phyloP scores from a whole-genome alignment of 1,139 yeast genomes.

The Yamadazyma blattariae region DNA sequence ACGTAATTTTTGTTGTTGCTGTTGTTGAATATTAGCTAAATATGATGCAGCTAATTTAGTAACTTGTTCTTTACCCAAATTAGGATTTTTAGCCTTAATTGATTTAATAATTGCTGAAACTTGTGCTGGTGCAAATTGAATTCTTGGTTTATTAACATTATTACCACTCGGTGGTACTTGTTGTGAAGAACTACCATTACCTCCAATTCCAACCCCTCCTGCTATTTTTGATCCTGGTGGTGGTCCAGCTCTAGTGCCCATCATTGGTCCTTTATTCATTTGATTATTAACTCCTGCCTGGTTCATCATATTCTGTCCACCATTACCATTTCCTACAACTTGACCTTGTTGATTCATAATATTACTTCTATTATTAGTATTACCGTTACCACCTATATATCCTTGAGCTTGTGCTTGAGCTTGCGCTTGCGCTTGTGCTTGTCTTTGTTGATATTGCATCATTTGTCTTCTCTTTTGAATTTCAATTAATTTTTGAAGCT shows the following conservation, averaged over 20 bases:
- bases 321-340: background rate
- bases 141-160: conserved; percentile 28
- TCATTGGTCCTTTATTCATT: conserved; percentile 8
- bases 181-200: conserved; percentile 9
- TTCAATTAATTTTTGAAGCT: conserved; percentile 51
- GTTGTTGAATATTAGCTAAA: conserved; percentile 56
- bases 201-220: background rate
- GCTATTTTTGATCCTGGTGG: conserved; percentile 2
- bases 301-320: conserved; percentile 1
- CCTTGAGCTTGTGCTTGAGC: background rate
- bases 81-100: conserved; percentile 68
- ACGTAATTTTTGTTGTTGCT: conserved; percentile 37
- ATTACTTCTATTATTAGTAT: background rate
- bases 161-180: conserved; percentile 14
- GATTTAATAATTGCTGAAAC: conserved; percentile 69
- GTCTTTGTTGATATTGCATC: conserved; percentile 41
- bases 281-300: background rate
- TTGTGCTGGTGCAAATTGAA: conserved; percentile 58
- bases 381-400: no score
- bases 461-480: conserved; percentile 51
- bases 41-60: conserved; percentile 71
- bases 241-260: conserved; percentile 17
- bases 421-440: conserved; percentile 6
- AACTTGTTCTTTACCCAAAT: conserved; percentile 66
- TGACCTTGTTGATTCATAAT: background rate